These are phyloP conservation scores for Noccaea bulbosa DNA, from an alignment of 345 rosid species.

Conservation along the genomic window DNA sequence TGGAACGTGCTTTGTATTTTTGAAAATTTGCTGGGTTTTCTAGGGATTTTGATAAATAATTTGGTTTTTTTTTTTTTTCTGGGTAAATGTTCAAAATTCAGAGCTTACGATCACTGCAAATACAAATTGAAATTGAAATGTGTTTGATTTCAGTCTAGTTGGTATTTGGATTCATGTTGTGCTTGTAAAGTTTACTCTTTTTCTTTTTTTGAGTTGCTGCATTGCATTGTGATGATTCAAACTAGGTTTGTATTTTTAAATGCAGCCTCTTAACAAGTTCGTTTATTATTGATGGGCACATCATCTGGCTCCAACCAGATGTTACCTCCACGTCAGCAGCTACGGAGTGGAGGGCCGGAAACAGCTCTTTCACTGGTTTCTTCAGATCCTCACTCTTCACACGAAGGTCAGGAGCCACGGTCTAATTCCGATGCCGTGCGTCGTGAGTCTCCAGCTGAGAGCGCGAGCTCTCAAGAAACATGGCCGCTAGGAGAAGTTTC, in stretches of 20 bases:
- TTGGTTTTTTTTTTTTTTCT: neutral
- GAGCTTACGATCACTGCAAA: neutral
- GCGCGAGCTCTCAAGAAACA: conserved; percentile 92
- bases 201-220: neutral
- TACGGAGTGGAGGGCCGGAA: conserved; percentile 43
- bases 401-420: conserved; percentile 40
- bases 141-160: neutral
- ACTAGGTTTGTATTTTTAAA: neutral
- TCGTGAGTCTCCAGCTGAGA: conserved; percentile 91
- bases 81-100: neutral
- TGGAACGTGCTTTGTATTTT: neutral
- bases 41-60: conserved; percentile 33
- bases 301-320: conserved; percentile 92
- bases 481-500: conserved; percentile 60
- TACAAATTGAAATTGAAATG: neutral
- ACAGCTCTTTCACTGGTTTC: conserved; percentile 53
- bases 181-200: neutral
- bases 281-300: conserved; percentile 64
- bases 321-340: conserved; percentile 93
- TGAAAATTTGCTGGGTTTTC: neutral
- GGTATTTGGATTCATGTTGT: neutral
- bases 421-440: conserved; percentile 65
- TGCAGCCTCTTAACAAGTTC: conserved; percentile 30
- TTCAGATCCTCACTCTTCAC: conserved; percentile 46
- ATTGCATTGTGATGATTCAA: neutral